Evolutionary conservation across 2,329 filamentous ascomycete genomes (phyloP).

Genomic region (Metarhizium humberi): DNA sequence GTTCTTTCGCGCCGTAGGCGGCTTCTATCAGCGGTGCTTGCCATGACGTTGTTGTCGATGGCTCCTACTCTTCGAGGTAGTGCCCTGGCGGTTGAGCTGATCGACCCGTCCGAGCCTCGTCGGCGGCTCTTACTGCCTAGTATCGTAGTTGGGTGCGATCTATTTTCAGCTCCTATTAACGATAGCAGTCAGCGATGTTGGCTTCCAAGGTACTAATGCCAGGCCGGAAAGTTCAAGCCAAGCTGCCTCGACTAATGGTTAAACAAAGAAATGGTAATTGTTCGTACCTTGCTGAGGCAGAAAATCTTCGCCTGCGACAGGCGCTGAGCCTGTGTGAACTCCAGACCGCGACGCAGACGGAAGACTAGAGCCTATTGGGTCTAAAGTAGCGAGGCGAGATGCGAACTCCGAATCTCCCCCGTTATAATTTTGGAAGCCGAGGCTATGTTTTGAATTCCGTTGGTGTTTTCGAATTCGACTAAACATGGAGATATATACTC

Average conservation of each 20-base stretch:
- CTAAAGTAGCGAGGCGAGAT: not conserved
- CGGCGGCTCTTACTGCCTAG: slow-evolving; percentile 17
- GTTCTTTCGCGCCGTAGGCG: slow-evolving; percentile 82
- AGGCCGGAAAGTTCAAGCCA: not conserved
- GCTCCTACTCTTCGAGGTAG: slow-evolving; percentile 25
- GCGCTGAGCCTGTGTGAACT: not conserved
- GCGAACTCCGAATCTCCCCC: slow-evolving; percentile 1
- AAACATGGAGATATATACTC: slow-evolving; percentile 25
- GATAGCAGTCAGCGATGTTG: not conserved
- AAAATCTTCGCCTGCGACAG: slow-evolving; percentile 1
- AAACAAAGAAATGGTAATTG: not conserved
- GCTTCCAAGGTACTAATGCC: not conserved
- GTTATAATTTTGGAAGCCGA: slow-evolving; percentile 6
- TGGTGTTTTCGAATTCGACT: slow-evolving; percentile 23
- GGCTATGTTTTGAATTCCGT: slow-evolving; percentile 15
- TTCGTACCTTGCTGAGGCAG: slow-evolving; percentile 3
- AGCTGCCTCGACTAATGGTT: not conserved
- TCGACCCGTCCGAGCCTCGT: slow-evolving; percentile 22
- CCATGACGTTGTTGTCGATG: slow-evolving; percentile 34
- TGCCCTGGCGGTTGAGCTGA: slow-evolving; percentile 21
- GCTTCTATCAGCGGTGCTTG: slow-evolving; percentile 54
- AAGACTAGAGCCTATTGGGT: slow-evolving; percentile 1
- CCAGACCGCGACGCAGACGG: not conserved
- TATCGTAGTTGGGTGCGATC: slow-evolving; percentile 17
- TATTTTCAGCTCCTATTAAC: not conserved